Conservation (phyloP, 176 grass and related monocot species). For the Hsuehochloa calcarea region DNA sequence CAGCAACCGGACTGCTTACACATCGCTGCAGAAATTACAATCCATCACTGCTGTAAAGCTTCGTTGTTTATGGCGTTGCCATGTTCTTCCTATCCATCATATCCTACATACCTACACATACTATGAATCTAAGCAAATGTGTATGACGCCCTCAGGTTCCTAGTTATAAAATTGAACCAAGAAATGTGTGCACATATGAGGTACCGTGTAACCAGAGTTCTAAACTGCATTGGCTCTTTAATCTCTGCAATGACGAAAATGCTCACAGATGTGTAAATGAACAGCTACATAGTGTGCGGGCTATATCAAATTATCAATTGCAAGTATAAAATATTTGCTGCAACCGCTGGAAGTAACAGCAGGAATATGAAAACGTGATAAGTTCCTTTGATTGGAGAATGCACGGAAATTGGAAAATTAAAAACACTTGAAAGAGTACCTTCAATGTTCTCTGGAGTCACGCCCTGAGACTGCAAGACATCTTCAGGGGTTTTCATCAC, state of each 20-base stretch:
- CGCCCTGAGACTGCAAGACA: conserved; percentile 66
- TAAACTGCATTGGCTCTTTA: not conserved
- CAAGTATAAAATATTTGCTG: not conserved
- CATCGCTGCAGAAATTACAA: not conserved
- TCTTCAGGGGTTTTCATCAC: conserved; percentile 92
- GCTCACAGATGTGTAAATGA: not conserved
- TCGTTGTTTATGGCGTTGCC: not conserved
- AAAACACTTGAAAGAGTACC: conserved; percentile 17
- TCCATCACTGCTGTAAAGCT: not conserved
- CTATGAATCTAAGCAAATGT: not conserved
- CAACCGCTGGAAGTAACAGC: not conserved
- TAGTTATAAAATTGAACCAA: not conserved
- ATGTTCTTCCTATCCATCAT: not conserved
- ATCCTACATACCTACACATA: not conserved
- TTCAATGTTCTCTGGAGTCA: conserved; percentile 70
- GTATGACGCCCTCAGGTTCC: not conserved
- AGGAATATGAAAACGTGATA: not conserved
- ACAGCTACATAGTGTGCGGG: not conserved
- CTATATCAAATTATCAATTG: not conserved
- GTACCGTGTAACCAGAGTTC: not conserved
- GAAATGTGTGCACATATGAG: not conserved
- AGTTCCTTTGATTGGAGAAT: not conserved
- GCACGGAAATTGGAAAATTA: not conserved
- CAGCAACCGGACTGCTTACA: not conserved
- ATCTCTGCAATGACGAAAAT: not conserved